Evolutionary conservation across 1,284 basidiomycete genomes (phyloP), one percentile per base, ranked within the genome.

Genomic region (Leccinum huronense): DNA sequence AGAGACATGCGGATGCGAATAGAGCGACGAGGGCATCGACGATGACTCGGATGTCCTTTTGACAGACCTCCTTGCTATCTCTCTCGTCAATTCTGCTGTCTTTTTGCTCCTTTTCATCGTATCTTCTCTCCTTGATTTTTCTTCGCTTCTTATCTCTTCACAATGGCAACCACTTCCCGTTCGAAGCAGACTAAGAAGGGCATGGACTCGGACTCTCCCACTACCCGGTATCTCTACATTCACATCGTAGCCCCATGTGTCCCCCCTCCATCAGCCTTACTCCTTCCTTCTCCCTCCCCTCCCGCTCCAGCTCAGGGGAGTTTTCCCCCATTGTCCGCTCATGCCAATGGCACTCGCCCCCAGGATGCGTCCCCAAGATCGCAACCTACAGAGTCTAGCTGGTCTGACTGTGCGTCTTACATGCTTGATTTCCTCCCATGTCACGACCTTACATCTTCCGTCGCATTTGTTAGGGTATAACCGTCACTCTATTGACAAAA

Each of bases 401-500:
- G 88, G 87, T 58, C 78, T 90, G 58, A 89, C 85, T 57, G 88
- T 89, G 67, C 71, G 88, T 82, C 55, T 64, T 65, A 63, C 45
- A 66, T 62, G 53, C 58, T 64, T 57, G 63, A 60, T 65, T 62
- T 38, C 56, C 33, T 67, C 42, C 48, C 61, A 63, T 67, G 36
- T 73, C 61, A 63, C 69, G 57, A 66, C 56, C 65, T 64, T 66
- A 68, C 66, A 68, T 66, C 64, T 72, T 63, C 59, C 57, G 55
- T 69, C 61, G 54, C 65, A 60, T 34, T 54, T 23, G 63, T 14
- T 70, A 91, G 89, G 90, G 90, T 45, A 89, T 86, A 13, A 90
- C 88, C 36, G 81, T 93, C 69, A 88, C 88, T 27, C 82, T 92
- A 62, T 76, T 78, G 16, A 89, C 88, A 59, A 91, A 90, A 81